Evolutionary conservation across 805 yeast genomes (phyloP), one percentile per base, ranked within the genome.

Genomic region (Ogataea methanolica): DNA sequence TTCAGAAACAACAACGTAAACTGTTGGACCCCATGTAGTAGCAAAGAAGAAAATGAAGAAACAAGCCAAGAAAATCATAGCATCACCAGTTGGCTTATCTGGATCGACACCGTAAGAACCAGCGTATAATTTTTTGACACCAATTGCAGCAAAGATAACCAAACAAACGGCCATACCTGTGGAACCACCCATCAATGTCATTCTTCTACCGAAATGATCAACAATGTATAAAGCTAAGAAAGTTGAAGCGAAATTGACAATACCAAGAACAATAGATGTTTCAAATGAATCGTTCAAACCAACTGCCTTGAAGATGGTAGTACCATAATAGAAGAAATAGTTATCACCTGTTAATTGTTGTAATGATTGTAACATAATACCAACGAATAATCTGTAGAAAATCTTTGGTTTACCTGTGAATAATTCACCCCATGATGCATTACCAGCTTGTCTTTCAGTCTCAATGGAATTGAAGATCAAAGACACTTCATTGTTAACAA

Each of bases 311-410:
- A 84, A 82, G 63, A 82, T 78, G 29, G 79, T 72, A 23, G 85
- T 80, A 62, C 84, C 83, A 62, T 78, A 85, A 73, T 84, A 84
- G 70, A 84, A 80, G 58, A 84, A 75, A 59, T 81, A 83, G 69
- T 84, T 83, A 59, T 82, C 77, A 65, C 90, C 91, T 36, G 88
- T 80, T 59, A 82, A 72, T 68, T 85, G 90, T 68, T 83, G 88
- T 67, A 83, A 67, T 15, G 78, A 67, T 78, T 83, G 86, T 48
- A 83, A 70, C 54, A 75, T 53, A 41, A 80, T 62, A 60, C 90
- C 90, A 54, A 79, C 69, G 35, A 76, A 39, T 37, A 83, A 70
- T 62, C 89, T 70, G 52, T 69, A 63, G 61, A 75, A 66, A 56
- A 82, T 74, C 71, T 74, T 79, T 58, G 89, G 89, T 58, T 75